Evolutionary conservation across 2,329 filamentous ascomycete species (phyloP), one percentile per base, ranked within the genome.

Genomic region (Cladosporium colombiae): DNA sequence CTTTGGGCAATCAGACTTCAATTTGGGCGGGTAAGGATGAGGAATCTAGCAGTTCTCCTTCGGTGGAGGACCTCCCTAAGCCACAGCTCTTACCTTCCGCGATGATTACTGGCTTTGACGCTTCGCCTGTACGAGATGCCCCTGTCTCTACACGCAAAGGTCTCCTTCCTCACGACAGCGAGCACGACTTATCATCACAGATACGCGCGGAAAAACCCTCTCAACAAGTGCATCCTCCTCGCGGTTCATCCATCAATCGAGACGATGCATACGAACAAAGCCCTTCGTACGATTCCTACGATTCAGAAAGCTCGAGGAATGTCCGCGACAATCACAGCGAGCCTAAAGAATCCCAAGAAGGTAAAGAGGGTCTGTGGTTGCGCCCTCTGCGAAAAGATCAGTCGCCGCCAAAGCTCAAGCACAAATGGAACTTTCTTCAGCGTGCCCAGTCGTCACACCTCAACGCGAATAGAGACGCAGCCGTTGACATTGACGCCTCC

Each of bases 381-480:
- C 68, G 68, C 3, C 67, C 66, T 13, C 35, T 66, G 2, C 25
- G 55, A 18, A 64, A 37, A 49, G 62, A 65, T 14, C 40, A 65
- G 29, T 37, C 62, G 11, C 56, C 29, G 21, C 65, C 70, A 21
- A 82, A 81, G 72, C 72, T 78, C 21, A 71, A 77, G 25, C 77
- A 77, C 67, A 82, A 81, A 74, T 88, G 85, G 85, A 88, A 86
- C 69, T 86, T 88, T 68, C 87, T 88, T 66, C 85, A 87, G 62
- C 76, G 81, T 14, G 78, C 79, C 8, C 80, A 81, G 16, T 76
- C 78, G 5, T 73, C 76, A 13, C 76, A 79, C 35, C 74, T 73
- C 78, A 73, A 71, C 25, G 68, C 68, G 56, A 71, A 71, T 73
- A 68, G 44, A 29, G 25, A 27, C 23, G 10, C 14, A n/a, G 11